Evolutionary conservation across 1,284 basidiomycete species (phyloP), one percentile per base, ranked within the genome.

Genomic region (Gymnopus androsaceus): DNA sequence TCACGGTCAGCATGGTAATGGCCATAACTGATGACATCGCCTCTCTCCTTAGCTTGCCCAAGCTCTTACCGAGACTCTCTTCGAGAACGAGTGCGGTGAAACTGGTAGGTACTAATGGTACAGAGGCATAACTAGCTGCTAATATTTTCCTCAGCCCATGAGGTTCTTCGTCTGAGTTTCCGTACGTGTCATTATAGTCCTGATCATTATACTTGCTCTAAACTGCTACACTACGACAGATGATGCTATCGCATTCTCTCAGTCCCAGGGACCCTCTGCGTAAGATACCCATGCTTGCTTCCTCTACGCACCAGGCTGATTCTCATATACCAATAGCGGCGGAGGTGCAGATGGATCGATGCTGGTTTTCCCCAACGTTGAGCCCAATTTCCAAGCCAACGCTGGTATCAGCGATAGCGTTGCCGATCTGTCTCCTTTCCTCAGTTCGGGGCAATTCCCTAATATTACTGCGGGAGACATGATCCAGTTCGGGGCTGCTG

Each of bases 301-400:
- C 27, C 5, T 27, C 14, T 15, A 25, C 28, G 19, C 6, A 27
- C 27, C 25, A 33, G 8, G 3, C 31, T 55, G 6, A 46, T 19
- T 40, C 19, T 12, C 17, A 14, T 11, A 33, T 14, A 30, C 15
- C n/a, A 19, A 17, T 17, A 62, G 61, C 14, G 59, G 61, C 27
- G 59, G 59, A 33, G 61, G 61, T 12, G 61, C 61, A 9, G 61
- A 62, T 47, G 61, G 61, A 14, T 55, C 52, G 36, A 57, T 62
- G 56, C 45, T 62, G 30, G 38, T 60, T 8, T 62, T 62, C 55
- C 57, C 59, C 1, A 31, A 51, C 23, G 55, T 61, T n/a, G 61
- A 62, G 21, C 57, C 59, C 28, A 58, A 60, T 46, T 62, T 60
- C 57, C 15, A 45, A 1, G 61, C 59, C 1, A 62, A 57, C 21